phyloP scores from a whole-genome alignment of 495 filamentous ascomycete species.

The Copromyces sp. region DNA sequence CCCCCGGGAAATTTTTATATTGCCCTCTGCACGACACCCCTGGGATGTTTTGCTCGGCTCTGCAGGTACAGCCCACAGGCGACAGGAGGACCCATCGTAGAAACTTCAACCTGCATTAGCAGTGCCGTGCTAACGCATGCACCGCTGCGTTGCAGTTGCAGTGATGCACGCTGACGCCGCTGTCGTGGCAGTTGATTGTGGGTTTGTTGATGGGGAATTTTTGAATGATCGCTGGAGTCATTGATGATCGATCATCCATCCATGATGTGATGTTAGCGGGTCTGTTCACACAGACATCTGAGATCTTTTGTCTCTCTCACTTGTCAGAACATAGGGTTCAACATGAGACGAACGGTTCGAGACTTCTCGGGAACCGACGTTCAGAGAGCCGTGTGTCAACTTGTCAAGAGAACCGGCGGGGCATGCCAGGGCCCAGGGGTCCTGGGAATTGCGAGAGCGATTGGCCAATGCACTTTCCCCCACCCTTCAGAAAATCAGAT shows the following conservation, averaged over 20 bases:
- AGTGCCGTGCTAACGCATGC: neutral
- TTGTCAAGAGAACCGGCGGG: neutral
- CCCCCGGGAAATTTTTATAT: neutral
- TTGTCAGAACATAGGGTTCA: neutral
- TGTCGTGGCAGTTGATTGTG: no score
- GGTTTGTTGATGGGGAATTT: neutral
- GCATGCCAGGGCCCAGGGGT: neutral
- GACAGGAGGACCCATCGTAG: neutral
- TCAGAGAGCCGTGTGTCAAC: neutral
- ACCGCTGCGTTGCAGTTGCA: neutral
- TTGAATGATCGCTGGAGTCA: neutral
- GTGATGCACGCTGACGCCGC: neutral
- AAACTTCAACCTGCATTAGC: neutral
- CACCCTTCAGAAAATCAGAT: neutral
- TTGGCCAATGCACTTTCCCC: neutral
- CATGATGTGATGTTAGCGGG: neutral
- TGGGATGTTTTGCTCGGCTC: neutral
- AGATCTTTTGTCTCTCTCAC: neutral
- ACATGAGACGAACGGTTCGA: neutral
- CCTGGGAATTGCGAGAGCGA: neutral
- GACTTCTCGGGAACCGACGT: neutral
- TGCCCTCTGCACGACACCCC: neutral
- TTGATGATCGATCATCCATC: neutral
- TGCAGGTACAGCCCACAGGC: neutral
- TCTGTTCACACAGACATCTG: neutral